A percentile compares a stretch with the other conserved stretches of the same genome.
Evolutionary conservation across 139 green algal genomes (phyloP).

Genomic region (Coelastrella sp.): DNA sequence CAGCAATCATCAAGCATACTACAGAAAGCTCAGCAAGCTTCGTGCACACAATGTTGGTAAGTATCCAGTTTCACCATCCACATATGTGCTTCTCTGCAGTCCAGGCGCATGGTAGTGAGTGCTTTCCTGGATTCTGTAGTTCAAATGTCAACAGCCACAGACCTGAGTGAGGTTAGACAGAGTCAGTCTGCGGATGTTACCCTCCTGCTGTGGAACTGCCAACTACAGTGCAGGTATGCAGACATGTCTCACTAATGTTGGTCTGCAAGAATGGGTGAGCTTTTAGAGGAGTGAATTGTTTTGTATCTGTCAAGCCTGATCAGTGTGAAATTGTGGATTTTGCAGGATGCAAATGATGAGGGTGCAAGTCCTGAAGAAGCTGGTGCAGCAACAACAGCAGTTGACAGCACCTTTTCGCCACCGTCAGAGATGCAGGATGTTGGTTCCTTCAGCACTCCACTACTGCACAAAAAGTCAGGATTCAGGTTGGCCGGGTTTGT

Average conservation of each 20-base stretch:
- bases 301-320: background rate
- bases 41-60: background rate
- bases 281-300: background rate
- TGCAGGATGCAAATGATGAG: background rate
- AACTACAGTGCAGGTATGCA: no score
- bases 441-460: background rate
- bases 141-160: no score
- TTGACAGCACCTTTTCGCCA: background rate
- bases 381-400: background rate
- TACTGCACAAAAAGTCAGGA: slow-evolving; percentile 43
- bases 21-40: background rate
- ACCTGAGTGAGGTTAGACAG: no score
- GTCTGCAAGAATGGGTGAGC: background rate
- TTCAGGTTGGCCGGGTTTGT: slow-evolving; percentile 27
- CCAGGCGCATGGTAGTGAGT: no score
- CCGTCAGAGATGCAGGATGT: background rate
- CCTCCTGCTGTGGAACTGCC: no score
- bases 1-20: slow-evolving; percentile 42
- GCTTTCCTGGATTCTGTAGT: no score
- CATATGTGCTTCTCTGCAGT: background rate
- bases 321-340: background rate
- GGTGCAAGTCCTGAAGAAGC: background rate
- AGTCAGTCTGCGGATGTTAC: no score
- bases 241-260: no score
- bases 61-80: background rate